Conservation (phyloP, 331 rosid species). For the Saraca asoca region DNA sequence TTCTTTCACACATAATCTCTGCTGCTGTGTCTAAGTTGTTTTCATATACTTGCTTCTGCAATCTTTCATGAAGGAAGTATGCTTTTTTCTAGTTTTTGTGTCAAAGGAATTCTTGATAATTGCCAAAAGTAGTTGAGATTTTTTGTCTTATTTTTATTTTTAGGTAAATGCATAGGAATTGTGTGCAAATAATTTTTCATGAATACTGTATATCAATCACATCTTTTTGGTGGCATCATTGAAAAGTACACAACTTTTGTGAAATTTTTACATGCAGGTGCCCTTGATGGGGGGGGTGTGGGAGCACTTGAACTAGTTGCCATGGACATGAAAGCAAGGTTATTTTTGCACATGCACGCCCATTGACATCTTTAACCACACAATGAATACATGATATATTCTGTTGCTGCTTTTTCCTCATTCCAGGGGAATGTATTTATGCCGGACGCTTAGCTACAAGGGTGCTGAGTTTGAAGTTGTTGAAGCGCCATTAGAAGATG, state of each 20-base stretch:
- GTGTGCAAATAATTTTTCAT: conserved; percentile 1
- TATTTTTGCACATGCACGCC: conserved; percentile 27
- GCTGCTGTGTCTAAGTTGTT: neutral
- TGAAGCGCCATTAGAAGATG: conserved; percentile 84
- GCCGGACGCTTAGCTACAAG: conserved; percentile 92
- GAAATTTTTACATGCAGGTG: conserved; percentile 55
- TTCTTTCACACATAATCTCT: neutral
- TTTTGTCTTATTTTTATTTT: neutral
- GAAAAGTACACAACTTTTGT: conserved; percentile 2
- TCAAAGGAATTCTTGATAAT: conserved; percentile 1
- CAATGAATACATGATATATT: conserved; percentile 11
- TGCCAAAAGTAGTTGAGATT: neutral
- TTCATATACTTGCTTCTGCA: conserved; percentile 23
- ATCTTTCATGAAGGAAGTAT: conserved; percentile 10
- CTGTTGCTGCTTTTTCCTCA: conserved; percentile 34
- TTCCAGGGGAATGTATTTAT: conserved; percentile 95
- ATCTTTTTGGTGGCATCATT: neutral
- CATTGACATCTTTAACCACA: neutral
- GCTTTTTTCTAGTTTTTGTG: neutral
- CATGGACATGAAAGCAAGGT: conserved; percentile 99
- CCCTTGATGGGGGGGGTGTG: conserved; percentile 94
- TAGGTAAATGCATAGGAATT: neutral
- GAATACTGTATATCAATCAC: neutral
- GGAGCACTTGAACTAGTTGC: conserved; percentile 99
- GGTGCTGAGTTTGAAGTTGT: conserved; percentile 92